phyloP scores from a whole-genome alignment of 495 filamentous ascomycete species.

The Lasiosphaeria ovina region DNA sequence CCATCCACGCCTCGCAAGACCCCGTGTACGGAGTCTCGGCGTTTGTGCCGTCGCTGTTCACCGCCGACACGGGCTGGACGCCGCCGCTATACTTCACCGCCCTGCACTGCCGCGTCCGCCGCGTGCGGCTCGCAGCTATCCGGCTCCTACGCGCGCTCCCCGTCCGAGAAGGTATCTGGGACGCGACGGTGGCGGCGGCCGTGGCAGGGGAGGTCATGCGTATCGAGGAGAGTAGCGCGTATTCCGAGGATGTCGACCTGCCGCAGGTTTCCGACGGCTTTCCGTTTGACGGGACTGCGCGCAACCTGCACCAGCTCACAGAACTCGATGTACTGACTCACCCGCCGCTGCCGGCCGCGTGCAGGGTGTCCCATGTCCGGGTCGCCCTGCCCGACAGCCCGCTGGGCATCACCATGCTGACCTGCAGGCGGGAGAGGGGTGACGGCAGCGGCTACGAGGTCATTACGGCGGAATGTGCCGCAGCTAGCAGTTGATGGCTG shows the following conservation, averaged over 20 bases:
- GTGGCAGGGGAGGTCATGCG: constrained; percentile 34
- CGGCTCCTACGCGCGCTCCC: constrained; percentile 32
- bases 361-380: not conserved
- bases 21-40: not conserved
- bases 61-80: constrained; percentile 50
- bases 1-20: not conserved
- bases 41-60: constrained; percentile 26
- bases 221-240: constrained; percentile 36
- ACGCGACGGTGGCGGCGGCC: constrained; percentile 20
- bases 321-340: not conserved
- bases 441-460: not conserved
- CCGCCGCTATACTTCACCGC: constrained; percentile 53
- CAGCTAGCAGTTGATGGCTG: not conserved
- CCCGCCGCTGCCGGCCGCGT: not conserved
- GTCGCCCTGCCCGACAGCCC: not conserved
- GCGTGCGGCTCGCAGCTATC: constrained; percentile 45
- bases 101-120: constrained; percentile 55
- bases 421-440: not conserved
- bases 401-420: not conserved
- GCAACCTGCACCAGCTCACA: not conserved
- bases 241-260: not conserved
- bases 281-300: no score
- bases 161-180: constrained; percentile 57
- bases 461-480: not conserved
- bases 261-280: no score